These are phyloP conservation scores for Penstemon eatonii DNA, from an alignment of 257 asterid genomes.

Conservation along the genomic window DNA sequence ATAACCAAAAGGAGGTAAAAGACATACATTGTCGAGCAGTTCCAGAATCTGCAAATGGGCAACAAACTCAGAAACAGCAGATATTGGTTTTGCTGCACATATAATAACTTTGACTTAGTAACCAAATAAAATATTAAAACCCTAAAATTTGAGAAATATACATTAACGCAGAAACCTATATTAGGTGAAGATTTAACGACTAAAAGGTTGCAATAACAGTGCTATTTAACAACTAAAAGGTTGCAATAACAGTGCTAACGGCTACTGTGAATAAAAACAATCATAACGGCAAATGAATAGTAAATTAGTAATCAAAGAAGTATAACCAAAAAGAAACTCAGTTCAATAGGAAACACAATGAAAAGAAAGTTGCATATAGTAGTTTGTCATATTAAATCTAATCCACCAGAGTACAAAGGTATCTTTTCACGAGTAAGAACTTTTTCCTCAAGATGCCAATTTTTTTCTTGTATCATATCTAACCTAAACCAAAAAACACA, in stretches of 20 bases:
- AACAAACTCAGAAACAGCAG: constrained; percentile 73
- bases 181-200: too few relatives aligned
- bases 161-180: background rate
- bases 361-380: background rate
- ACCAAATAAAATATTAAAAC: background rate
- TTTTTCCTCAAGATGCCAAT: too few relatives aligned
- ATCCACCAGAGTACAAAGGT: too few relatives aligned
- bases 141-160: constrained; percentile 1
- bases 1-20: background rate
- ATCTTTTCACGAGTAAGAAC: too few relatives aligned
- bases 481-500: too few relatives aligned
- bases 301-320: background rate
- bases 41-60: constrained; percentile 92
- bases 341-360: background rate
- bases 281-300: background rate
- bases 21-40: constrained; percentile 85
- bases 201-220: background rate
- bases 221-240: background rate
- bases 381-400: too few relatives aligned
- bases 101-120: background rate
- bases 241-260: background rate
- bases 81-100: constrained; percentile 71
- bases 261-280: background rate
- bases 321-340: too few relatives aligned
- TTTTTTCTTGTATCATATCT: too few relatives aligned